Percentiles rank a stretch among this genome's conserved stretches.
These are phyloP conservation scores for Discostella stelligeroides DNA, from an alignment of 108 stramenopile species.

Conservation along the genomic window DNA sequence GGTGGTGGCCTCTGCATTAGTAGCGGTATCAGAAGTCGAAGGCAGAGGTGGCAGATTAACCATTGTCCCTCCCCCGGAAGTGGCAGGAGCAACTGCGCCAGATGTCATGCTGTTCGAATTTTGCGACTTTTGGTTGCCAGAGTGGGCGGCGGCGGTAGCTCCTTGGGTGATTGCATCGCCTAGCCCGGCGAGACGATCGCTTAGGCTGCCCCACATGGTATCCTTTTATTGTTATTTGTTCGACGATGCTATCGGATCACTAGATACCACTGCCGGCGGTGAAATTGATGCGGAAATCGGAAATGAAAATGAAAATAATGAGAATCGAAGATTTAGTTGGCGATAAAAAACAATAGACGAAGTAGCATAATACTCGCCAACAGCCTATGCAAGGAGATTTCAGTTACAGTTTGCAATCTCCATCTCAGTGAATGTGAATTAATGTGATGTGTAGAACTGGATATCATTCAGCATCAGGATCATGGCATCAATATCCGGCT, in stretches of 20 bases:
- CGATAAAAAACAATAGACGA: too few species aligned
- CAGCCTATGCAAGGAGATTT: too few species aligned
- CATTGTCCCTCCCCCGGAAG: neutral
- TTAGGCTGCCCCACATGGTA: constrained; percentile 41
- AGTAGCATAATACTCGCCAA: too few species aligned
- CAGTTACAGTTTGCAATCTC: too few species aligned
- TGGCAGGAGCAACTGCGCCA: neutral
- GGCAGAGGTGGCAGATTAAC: neutral
- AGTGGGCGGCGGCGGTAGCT: constrained; percentile 23
- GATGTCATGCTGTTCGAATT: neutral
- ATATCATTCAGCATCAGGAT: neutral
- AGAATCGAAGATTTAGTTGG: too few species aligned
- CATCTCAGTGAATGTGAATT: too few species aligned
- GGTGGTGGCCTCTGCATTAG: neutral
- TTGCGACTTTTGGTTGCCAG: constrained; percentile 12
- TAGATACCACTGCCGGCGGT: too few species aligned
- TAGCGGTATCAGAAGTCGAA: neutral
- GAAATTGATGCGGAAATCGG: too few species aligned
- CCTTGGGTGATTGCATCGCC: constrained; percentile 29
- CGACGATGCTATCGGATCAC: too few species aligned
- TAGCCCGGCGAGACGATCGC: constrained; percentile 39
- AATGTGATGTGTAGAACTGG: too few species aligned
- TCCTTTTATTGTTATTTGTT: too few species aligned
- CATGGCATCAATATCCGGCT: neutral
- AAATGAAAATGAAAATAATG: too few species aligned